Conservation (phyloP, 768 basidiomycete species). For the Suillus subaureus region DNA sequence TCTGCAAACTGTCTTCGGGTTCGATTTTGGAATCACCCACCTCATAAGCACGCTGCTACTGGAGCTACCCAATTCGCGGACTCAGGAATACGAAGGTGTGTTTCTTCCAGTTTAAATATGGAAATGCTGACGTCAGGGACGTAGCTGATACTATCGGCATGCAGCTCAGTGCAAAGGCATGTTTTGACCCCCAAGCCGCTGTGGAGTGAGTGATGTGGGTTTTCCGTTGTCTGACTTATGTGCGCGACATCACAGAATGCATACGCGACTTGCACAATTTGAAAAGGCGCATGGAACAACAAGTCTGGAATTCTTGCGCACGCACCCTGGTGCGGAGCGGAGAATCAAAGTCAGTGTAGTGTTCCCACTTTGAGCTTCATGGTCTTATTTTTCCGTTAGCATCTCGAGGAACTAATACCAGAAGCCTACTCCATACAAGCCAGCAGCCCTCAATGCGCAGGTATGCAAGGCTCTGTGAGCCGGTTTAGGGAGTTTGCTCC, state of each 20-base stretch:
- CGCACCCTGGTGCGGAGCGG: slow-evolving; percentile 77
- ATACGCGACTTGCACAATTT: slow-evolving; percentile 60
- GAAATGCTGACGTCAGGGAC: background rate
- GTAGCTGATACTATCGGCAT: slow-evolving; percentile 88
- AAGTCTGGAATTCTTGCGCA: slow-evolving; percentile 65
- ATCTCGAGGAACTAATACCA: slow-evolving; percentile 55
- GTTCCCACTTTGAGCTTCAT: background rate
- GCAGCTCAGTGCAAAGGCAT: slow-evolving; percentile 77
- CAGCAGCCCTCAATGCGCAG: slow-evolving; percentile 56
- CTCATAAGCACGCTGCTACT: slow-evolving; percentile 53
- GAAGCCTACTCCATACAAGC: slow-evolving; percentile 58
- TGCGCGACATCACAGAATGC: slow-evolving; percentile 53
- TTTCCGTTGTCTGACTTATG: slow-evolving; percentile 6
- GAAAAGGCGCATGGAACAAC: slow-evolving; percentile 44
- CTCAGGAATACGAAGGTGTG: slow-evolving; percentile 78
- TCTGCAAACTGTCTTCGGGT: slow-evolving; percentile 49
- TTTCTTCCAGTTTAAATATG: background rate
- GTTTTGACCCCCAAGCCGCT: slow-evolving; percentile 80
- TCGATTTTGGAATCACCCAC: slow-evolving; percentile 56
- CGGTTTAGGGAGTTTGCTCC: slow-evolving; percentile 20
- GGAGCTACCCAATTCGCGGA: slow-evolving; percentile 82
- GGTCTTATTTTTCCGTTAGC: slow-evolving; percentile 31
- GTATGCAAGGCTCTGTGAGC: slow-evolving; percentile 35
- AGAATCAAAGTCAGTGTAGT: slow-evolving; percentile 63
- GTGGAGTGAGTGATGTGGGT: slow-evolving; percentile 53